Percentiles rank a stretch among this genome's conserved stretches.
Conservation (phyloP, 345 rosid genomes). For the Aethionema arabicum region DNA sequence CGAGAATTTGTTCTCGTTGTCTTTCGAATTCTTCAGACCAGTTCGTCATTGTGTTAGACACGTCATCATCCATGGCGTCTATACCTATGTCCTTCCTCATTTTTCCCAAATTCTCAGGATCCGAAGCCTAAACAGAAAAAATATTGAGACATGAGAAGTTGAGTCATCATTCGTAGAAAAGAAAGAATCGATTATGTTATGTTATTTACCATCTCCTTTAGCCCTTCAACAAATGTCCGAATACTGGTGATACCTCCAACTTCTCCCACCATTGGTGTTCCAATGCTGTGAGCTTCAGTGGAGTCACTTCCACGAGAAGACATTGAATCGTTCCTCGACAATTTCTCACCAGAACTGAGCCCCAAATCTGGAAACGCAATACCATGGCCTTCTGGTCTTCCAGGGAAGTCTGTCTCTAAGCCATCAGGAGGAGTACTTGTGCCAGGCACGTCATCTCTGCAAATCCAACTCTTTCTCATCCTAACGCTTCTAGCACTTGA, state of each 20-base stretch:
- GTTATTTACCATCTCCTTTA: slow-evolving; percentile 72
- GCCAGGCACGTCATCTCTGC: slow-evolving; percentile 47
- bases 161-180: slow-evolving; percentile 17
- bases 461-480: slow-evolving; percentile 58
- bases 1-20: slow-evolving; percentile 61
- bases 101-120: slow-evolving; percentile 40
- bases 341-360: slow-evolving; percentile 33
- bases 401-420: slow-evolving; percentile 54
- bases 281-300: slow-evolving; percentile 48
- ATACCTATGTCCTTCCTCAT: slow-evolving; percentile 54
- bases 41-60: slow-evolving; percentile 41
- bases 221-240: slow-evolving; percentile 72
- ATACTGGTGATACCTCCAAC: slow-evolving; percentile 75
- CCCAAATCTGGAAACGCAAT: slow-evolving; percentile 42
- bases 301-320: slow-evolving; percentile 77
- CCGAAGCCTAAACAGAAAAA: slow-evolving; percentile 33
- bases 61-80: slow-evolving; percentile 55
- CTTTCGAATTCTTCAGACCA: slow-evolving; percentile 70
- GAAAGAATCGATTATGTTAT: slow-evolving; percentile 29
- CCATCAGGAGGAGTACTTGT: slow-evolving; percentile 70
- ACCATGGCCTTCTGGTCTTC: slow-evolving; percentile 61
- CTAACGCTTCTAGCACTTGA: slow-evolving; percentile 52
- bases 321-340: slow-evolving; percentile 71
- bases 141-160: slow-evolving; percentile 36
- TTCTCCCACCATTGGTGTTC: slow-evolving; percentile 44